Conservation (phyloP, 139 green algal genomes). For the Medakamo hakoo region DNA sequence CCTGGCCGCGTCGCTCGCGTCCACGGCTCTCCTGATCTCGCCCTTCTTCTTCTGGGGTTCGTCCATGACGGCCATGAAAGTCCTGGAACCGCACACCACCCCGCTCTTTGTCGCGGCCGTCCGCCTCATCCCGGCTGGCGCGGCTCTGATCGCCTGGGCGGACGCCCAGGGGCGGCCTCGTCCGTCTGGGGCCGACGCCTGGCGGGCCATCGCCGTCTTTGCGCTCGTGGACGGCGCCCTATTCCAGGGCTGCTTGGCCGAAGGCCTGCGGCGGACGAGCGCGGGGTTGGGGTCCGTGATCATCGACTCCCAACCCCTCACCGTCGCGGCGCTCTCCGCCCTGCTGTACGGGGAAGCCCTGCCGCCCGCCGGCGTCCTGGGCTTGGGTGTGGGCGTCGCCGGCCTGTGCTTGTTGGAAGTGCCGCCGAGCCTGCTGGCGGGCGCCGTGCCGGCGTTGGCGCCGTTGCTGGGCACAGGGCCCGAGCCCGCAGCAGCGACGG, state of each 20-base stretch:
- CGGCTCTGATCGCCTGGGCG: slow-evolving; percentile 67
- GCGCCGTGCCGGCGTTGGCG: slow-evolving; percentile 1
- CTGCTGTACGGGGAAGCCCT: slow-evolving; percentile 83
- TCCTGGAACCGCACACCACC: slow-evolving; percentile 45
- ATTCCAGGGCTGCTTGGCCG: slow-evolving; percentile 88
- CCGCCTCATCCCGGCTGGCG: slow-evolving; percentile 76
- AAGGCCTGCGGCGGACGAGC: slow-evolving; percentile 68
- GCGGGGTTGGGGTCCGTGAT: slow-evolving; percentile 78
- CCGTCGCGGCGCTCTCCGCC: slow-evolving; percentile 79
- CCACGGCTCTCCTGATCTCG: slow-evolving; percentile 51
- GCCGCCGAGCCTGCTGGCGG: slow-evolving; percentile 17
- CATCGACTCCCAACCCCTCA: slow-evolving; percentile 94
- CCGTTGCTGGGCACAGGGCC: neutral
- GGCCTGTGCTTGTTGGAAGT: slow-evolving; percentile 83
- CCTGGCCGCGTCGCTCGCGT: slow-evolving; percentile 9
- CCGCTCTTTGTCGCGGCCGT: slow-evolving; percentile 76
- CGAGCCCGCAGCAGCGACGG: neutral
- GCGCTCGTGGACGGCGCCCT: slow-evolving; percentile 72
- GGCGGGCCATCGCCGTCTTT: slow-evolving; percentile 71
- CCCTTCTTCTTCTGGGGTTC: slow-evolving; percentile 97
- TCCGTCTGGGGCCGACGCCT: slow-evolving; percentile 46
- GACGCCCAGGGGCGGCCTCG: slow-evolving; percentile 31
- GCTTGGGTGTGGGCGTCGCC: slow-evolving; percentile 63
- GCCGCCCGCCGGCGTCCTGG: slow-evolving; percentile 20
- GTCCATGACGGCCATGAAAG: slow-evolving; percentile 88